Evolutionary conservation across 78 protist species (phyloP).

Genomic region (Carpediemonas membranifera): DNA sequence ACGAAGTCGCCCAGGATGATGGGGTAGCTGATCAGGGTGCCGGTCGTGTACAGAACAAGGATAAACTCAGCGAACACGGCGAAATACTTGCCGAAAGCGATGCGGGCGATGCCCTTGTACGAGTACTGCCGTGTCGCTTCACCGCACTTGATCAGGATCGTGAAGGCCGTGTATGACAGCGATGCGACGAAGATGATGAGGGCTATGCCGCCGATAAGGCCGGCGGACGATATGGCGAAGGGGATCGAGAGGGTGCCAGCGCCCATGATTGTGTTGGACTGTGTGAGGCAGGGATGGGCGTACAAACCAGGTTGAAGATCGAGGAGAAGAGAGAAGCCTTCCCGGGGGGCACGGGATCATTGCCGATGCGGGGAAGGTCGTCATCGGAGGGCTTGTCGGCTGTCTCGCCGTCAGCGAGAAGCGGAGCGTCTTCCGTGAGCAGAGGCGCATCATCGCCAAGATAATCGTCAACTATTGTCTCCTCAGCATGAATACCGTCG

Average conservation of each 20-base stretch:
- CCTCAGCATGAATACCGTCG: too few relatives aligned
- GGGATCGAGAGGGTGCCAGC: constrained; percentile 10
- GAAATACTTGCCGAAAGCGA: neutral
- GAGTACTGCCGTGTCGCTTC: neutral
- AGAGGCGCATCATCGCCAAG: too few relatives aligned
- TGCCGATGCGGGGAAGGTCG: too few relatives aligned
- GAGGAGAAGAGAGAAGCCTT: too few relatives aligned
- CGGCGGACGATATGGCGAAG: neutral
- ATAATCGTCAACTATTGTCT: too few relatives aligned
- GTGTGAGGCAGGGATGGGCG: too few relatives aligned
- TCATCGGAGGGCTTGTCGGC: too few relatives aligned
- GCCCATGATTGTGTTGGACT: constrained; percentile 13
- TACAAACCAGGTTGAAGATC: too few relatives aligned
- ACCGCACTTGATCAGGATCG: neutral
- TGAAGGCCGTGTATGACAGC: neutral
- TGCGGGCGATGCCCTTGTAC: neutral
- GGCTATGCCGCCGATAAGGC: neutral
- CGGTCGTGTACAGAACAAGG: neutral
- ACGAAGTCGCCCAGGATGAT: neutral
- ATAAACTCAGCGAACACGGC: neutral
- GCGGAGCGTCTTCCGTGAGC: too few relatives aligned
- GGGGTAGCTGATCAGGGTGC: neutral
- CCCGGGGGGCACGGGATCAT: too few relatives aligned
- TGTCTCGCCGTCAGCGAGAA: too few relatives aligned
- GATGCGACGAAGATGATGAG: neutral